Conservation (phyloP, 1,284 basidiomycete genomes). For the Phlebopus sp. region DNA sequence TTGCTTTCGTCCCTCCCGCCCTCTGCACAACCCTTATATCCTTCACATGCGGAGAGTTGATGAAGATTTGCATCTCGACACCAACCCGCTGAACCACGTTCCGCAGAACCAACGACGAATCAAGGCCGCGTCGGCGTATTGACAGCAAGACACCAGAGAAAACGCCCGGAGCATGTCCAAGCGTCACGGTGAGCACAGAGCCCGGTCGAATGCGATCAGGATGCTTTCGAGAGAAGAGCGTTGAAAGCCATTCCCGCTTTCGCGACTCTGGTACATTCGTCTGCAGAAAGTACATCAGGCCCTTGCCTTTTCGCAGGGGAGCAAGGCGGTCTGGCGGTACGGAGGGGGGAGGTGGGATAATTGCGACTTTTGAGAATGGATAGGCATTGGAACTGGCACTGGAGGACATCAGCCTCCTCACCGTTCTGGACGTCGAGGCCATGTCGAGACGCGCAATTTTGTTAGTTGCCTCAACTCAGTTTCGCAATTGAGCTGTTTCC, state of each 20-base stretch:
- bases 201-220: conserved; percentile 71
- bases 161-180: conserved; percentile 65
- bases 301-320: conserved; percentile 65
- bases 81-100: conserved; percentile 88
- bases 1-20: conserved; percentile 48
- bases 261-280: conserved; percentile 64
- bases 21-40: conserved; percentile 73
- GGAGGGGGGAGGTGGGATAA: conserved; percentile 49
- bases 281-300: conserved; percentile 74
- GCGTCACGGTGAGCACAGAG: conserved; percentile 75
- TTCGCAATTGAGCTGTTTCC: too few species aligned
- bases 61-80: conserved; percentile 88
- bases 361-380: conserved; percentile 72
- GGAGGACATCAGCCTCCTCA: conserved; percentile 26
- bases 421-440: conserved; percentile 12
- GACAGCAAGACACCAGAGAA: conserved; percentile 88
- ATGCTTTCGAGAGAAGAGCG: conserved; percentile 69
- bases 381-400: conserved; percentile 42
- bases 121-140: conserved; percentile 75
- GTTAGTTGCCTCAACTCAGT: too few species aligned
- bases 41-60: conserved; percentile 81
- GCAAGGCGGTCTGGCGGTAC: conserved; percentile 37
- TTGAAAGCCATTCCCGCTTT: conserved; percentile 63
- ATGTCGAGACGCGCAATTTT: conserved; percentile 12
- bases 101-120: conserved; percentile 80